Percentiles rank a stretch among this genome's conserved stretches.
phyloP scores from a whole-genome alignment of 208 protist species.

The Acanthamoeba pearcei region DNA sequence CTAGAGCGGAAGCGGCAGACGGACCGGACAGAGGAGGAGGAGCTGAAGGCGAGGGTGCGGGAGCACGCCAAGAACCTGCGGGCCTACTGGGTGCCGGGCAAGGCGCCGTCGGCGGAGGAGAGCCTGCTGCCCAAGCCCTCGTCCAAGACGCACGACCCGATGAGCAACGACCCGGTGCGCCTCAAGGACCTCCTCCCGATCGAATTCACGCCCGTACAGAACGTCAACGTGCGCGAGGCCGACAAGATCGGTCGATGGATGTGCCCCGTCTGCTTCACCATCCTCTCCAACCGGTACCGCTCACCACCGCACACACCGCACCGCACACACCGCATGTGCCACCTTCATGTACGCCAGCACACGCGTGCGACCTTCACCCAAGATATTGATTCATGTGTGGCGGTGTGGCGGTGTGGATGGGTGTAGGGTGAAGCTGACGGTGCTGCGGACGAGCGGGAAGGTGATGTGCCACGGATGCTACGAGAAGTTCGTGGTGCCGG shows the following conservation, averaged over 20 bases:
- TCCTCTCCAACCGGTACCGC: constrained; percentile 22
- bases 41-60: not conserved
- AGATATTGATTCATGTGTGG: too few relatives aligned
- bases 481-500: constrained; percentile 45
- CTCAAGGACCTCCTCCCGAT: constrained; percentile 45
- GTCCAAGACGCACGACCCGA: not conserved
- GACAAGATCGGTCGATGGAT: constrained; percentile 46
- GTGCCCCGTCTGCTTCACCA: constrained; percentile 45
- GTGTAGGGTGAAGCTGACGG: not conserved
- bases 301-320: too few relatives aligned
- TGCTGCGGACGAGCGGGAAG: constrained; percentile 13
- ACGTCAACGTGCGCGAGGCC: constrained; percentile 34
- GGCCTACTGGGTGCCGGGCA: constrained; percentile 43
- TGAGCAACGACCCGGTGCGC: not conserved
- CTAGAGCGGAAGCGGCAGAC: not conserved
- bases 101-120: constrained; percentile 13
- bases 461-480: constrained; percentile 40
- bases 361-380: too few relatives aligned
- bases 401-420: too few relatives aligned
- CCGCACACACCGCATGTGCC: not conserved
- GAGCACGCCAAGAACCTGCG: constrained; percentile 55
- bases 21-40: not conserved
- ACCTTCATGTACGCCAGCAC: not conserved
- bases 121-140: constrained; percentile 45
- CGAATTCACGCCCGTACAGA: constrained; percentile 42